Base-by-base conservation (phyloP, 2,329 filamentous ascomycete species). In the Colletotrichum falcatum region DNA sequence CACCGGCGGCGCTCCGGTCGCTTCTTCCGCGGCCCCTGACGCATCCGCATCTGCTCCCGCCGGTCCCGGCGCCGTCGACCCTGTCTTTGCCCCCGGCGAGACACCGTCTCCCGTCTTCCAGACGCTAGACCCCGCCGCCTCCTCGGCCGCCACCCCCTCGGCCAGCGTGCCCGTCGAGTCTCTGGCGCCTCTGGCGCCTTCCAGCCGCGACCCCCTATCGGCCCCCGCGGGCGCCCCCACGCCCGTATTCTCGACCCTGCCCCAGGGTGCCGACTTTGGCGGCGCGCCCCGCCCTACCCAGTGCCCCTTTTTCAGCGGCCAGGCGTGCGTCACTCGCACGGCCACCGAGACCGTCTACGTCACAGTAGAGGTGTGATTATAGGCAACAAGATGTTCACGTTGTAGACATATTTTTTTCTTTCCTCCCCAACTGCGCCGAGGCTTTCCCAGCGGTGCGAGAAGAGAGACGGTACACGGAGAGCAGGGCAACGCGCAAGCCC, bases 231-330 rank as follows among this genome's bases (percentile, higher is more conserved):
- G 55, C 5, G 66, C 55, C 8, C 55, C 66, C 18, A 39, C 33
- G 37, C 62, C 66, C 46, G 53, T 58, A 56, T 70, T 66, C 55
- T 48, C 39, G 30, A 70, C 66, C 26, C 3, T 70, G 46, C 55
- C 62, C 6, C 55, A 59, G 37, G 55, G 46, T 23, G 67, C 63
- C 44, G 51, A 5, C 0, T 1, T n/a, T 2, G 11, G 51, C 30
- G 20, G 20, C 51, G 51, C 9, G 3, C 63, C 67, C 35, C 28
- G 44, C 20, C 63, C 67, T 1, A 70, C 67, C 5, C 11, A 49
- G 3, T 55, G 61, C 35, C 35, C 49, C 11, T 18, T 23, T 6
- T 53, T 39, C 1, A 37, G 54, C 49, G 55, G 55, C 56, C 26
- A 59, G 18, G 26, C 23, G 0, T 66, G 67, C 63, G 42, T 26